A percentile compares a stretch with the other conserved stretches of the same genome.
Conservation (phyloP, 257 asterid genomes). For the Galeopsis tetrahit region DNA sequence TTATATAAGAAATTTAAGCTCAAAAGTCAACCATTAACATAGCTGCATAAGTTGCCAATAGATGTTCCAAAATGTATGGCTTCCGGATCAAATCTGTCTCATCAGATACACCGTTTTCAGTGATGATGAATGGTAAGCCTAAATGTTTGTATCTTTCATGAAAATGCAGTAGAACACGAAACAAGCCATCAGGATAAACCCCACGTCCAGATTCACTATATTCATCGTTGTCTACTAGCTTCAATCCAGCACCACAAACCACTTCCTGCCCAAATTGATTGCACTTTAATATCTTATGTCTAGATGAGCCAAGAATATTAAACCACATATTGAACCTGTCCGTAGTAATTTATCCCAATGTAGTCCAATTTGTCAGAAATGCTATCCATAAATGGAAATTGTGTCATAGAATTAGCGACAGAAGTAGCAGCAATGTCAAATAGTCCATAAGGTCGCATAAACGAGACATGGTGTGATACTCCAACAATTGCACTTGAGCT, state of each 20-base stretch:
- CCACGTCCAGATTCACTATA: constrained; percentile 99
- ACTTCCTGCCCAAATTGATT: constrained; percentile 69
- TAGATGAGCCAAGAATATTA: background rate
- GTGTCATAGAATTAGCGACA: constrained; percentile 67
- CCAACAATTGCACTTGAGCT: constrained; percentile 65
- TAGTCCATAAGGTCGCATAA: constrained; percentile 91
- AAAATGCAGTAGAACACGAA: constrained; percentile 71
- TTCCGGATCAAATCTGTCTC: constrained; percentile 87
- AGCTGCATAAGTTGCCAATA: constrained; percentile 82
- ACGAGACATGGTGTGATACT: constrained; percentile 95
- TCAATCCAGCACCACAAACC: constrained; percentile 77
- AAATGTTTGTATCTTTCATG: constrained; percentile 89
- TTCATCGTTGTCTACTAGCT: constrained; percentile 82
- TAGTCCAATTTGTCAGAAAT: constrained; percentile 82
- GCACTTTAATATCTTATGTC: constrained; percentile 22
- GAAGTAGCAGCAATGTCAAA: constrained; percentile 85
- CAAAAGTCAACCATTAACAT: constrained; percentile 57
- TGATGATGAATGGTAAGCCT: constrained; percentile 65
- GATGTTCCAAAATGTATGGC: constrained; percentile 91
- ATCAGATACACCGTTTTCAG: constrained; percentile 90
- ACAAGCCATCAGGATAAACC: constrained; percentile 94
- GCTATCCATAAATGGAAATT: constrained; percentile 72
- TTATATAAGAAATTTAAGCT: constrained; percentile 8
- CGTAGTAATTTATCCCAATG: constrained; percentile 93
- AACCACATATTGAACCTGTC: constrained; percentile 61